Base-by-base conservation (phyloP, 1,284 basidiomycete species). In the Boletellus deceptivus region DNA sequence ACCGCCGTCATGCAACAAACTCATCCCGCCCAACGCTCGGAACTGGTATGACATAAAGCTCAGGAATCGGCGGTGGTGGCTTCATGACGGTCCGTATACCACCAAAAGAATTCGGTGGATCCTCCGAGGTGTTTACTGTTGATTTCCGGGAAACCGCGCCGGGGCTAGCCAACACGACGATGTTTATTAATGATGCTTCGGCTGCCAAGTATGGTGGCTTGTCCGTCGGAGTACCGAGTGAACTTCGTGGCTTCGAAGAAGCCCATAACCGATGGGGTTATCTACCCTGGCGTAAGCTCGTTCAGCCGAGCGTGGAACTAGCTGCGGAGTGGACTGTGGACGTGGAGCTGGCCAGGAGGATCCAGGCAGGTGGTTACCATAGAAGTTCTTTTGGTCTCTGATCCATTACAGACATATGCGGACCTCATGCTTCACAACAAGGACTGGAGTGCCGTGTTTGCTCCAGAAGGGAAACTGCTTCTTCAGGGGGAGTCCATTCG, bases 61-160 rank as follows among this genome's bases (percentile, higher is more conserved):
- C 88, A 14, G 88, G 93, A 3, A 89, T 97, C 44, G 93, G 92
- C 18, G 93, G 93, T 2, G 94, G 93, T 25, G 94, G 94, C 0
- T 94, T 95, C 65, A 92, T 96, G 85, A 85, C 87, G 29, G 78
- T 98, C 39, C 85, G 92, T 18, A 74, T 94, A 8, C 91, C 93
- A 6, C 77, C 80, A 7, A 57, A 64, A 5, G 61, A 64, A 35
- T 57, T 71, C 1, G 72, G 72, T 37, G 68, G 62, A 3, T 59
- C 69, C 24, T 86, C 85, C 25, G 74, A 84, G 55, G 85, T 88
- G 43, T 88, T 78, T 67, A 83, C 83, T 3, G 79, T 98, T 49
- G 91, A 97, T 72, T 98, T 93, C 67, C 81, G 95, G 41, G 95
- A 98, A 70, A 87, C 83, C 0, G 91, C 89, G 1, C 93, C 95